Base-by-base conservation (phyloP, 1,284 basidiomycete species). In the Marasmius sp. region DNA sequence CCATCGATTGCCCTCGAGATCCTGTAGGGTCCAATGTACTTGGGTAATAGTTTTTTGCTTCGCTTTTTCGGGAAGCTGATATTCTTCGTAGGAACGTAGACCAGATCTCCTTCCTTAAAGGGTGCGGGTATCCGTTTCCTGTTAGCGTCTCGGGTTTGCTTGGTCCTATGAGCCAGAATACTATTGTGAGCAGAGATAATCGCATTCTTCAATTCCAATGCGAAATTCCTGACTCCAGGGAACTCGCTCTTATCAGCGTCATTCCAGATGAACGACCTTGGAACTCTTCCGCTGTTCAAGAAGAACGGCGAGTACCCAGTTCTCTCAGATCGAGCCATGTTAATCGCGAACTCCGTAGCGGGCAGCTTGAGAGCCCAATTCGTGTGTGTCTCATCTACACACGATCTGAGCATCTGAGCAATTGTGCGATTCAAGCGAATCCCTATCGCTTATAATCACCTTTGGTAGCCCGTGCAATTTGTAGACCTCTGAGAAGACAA, bases 221-320 rank as follows among this genome's bases (percentile, higher is more conserved):
- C 67, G 34, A 66, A 72, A 0, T 37, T 57, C 0, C 61, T 4
- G 0, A 74, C 65, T 3, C 73, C 74, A 0, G 71, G 68, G 22
- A 65, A 72, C 16, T 69, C 63, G 0, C 47, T 58, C 0, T 45
- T 52, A 1, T 36, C 45, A 9, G 57, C 27, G 6, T 43, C 20
- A 43, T 74, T 64, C 70, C 72, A 74, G 1, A 73, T 62, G 34
- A 75, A 61, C 1, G 60, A 53, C 12, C 60, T 33, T 1, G 53
- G 60, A 3, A 52, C 39, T 12, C 48, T 4, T 3, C 56, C 60
- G 22, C 22, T 47, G 43, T 77, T 77, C 3, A 78, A 61, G 53
- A 74, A 73, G 65, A 79, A 78, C 0, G 69, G 75, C 14, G 70
- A 53, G 54, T 65, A 74, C 0, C 75, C 74, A 0, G 72, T 77